phyloP scores from a whole-genome alignment of 129 eudicot genomes.

The Apium graveolens region DNA sequence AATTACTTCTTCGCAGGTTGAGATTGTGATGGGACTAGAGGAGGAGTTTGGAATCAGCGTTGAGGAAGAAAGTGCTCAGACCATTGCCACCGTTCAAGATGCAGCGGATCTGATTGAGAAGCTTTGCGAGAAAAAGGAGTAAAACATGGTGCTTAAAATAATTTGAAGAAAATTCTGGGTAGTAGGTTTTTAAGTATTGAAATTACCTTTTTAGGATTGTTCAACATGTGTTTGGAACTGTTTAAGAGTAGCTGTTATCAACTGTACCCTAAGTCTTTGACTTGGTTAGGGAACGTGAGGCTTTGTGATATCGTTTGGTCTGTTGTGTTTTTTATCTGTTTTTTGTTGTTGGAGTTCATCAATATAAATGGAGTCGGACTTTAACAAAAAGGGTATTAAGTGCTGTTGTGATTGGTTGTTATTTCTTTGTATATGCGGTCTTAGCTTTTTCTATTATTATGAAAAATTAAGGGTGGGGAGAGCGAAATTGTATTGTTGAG shows the following conservation, averaged over 20 bases:
- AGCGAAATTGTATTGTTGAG: neutral
- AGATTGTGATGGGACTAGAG: slow-evolving; percentile 95
- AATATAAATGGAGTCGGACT: neutral
- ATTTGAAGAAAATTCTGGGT: slow-evolving; percentile 2
- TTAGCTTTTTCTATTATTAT: neutral
- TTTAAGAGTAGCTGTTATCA: slow-evolving; percentile 4
- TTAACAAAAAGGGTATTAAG: neutral
- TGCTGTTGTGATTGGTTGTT: neutral
- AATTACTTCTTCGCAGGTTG: slow-evolving; percentile 42
- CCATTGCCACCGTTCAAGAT: slow-evolving; percentile 77
- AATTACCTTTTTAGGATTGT: neutral
- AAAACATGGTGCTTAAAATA: neutral
- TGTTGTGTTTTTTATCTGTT: slow-evolving; percentile 1
- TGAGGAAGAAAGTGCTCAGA: slow-evolving; percentile 90
- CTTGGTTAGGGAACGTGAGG: neutral
- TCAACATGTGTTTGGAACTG: neutral
- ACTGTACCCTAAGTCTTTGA: neutral
- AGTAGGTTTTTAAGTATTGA: neutral
- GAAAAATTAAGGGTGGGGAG: neutral
- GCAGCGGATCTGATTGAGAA: slow-evolving; percentile 88
- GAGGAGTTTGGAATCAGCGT: slow-evolving; percentile 73
- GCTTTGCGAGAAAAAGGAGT: slow-evolving; percentile 22
- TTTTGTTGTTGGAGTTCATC: neutral
- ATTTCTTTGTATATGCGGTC: neutral
- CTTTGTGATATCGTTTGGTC: neutral